Evolutionary conservation across 1,139 yeast species (phyloP).

Genomic region (Pichia cactophila): DNA sequence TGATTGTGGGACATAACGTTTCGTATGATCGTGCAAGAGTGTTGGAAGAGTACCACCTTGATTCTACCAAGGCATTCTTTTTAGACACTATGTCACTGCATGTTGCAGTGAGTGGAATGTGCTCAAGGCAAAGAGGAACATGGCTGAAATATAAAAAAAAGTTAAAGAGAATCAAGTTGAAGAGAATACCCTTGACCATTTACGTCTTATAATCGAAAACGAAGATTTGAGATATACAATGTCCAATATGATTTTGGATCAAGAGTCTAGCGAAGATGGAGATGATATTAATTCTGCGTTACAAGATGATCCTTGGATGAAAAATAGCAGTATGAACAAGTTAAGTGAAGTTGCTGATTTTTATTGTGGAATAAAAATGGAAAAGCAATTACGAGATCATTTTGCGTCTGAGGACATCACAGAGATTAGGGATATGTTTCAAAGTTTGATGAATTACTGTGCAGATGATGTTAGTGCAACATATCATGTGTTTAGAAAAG

Average conservation of each 20-base stretch:
- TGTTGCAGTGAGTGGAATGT: slow-evolving; percentile 85
- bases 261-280: slow-evolving; percentile 19
- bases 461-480: slow-evolving; percentile 79
- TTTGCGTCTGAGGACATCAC: slow-evolving; percentile 52
- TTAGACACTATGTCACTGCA: slow-evolving; percentile 92
- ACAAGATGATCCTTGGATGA: slow-evolving; percentile 66
- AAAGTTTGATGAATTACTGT: slow-evolving; percentile 66
- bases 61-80: slow-evolving; percentile 63
- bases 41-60: slow-evolving; percentile 70
- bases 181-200: slow-evolving; percentile 21
- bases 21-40: slow-evolving; percentile 87
- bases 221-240: slow-evolving; percentile 18
- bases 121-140: slow-evolving; percentile 79
- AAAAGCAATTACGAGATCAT: slow-evolving; percentile 58
- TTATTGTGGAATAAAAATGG: slow-evolving; percentile 65
- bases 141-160: slow-evolving; percentile 58
- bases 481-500: slow-evolving; percentile 55
- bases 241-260: slow-evolving; percentile 15
- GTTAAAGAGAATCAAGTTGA: slow-evolving; percentile 10
- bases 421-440: slow-evolving; percentile 51
- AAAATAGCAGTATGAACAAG: slow-evolving; percentile 70
- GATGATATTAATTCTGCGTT: slow-evolving; percentile 15
- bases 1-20: slow-evolving; percentile 83
- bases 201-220: slow-evolving; percentile 15
- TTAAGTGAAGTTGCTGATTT: slow-evolving; percentile 73